A percentile compares a stretch with the other conserved stretches of the same genome.
phyloP scores from a whole-genome alignment of 352 stramenopile genomes.

The Phytopythium boreale region DNA sequence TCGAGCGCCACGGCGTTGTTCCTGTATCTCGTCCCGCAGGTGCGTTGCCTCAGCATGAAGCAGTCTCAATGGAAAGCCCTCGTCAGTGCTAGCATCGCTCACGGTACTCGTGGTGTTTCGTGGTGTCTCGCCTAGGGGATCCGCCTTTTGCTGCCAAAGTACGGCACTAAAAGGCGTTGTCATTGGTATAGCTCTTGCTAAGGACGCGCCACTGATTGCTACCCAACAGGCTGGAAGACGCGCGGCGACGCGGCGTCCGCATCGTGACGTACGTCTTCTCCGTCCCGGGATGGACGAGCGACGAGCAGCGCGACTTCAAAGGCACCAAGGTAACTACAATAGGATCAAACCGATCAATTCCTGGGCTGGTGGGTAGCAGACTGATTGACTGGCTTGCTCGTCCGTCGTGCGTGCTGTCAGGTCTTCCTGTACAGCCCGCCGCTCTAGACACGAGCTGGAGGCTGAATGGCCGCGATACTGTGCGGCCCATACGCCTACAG shows the following conservation, averaged over 20 bases:
- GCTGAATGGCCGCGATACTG: neutral
- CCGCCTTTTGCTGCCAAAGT: conserved; percentile 73
- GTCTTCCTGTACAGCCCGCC: conserved; percentile 54
- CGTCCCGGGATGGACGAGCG: conserved; percentile 61
- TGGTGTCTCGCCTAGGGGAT: conserved; percentile 41
- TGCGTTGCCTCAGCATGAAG: conserved; percentile 21
- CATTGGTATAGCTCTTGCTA: neutral
- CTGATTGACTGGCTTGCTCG: neutral
- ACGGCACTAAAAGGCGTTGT: neutral
- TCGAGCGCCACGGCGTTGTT: conserved; percentile 66
- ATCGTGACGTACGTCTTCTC: conserved; percentile 86
- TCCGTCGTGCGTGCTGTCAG: conserved; percentile 11
- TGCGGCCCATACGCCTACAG: too few species aligned
- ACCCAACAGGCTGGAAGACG: conserved; percentile 59
- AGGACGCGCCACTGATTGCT: neutral
- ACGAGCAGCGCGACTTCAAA: conserved; percentile 70
- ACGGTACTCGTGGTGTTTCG: neutral
- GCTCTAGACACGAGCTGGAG: too few species aligned
- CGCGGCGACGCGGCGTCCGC: conserved; percentile 44
- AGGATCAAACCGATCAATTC: too few species aligned
- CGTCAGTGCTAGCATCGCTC: neutral
- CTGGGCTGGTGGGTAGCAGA: neutral
- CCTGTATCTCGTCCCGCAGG: conserved; percentile 79
- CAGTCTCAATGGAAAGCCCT: neutral
- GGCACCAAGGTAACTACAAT: conserved; percentile 63